Evolutionary conservation across 1,284 basidiomycete genomes (phyloP), one percentile per base, ranked within the genome.

Genomic region (Irpex lacteus): DNA sequence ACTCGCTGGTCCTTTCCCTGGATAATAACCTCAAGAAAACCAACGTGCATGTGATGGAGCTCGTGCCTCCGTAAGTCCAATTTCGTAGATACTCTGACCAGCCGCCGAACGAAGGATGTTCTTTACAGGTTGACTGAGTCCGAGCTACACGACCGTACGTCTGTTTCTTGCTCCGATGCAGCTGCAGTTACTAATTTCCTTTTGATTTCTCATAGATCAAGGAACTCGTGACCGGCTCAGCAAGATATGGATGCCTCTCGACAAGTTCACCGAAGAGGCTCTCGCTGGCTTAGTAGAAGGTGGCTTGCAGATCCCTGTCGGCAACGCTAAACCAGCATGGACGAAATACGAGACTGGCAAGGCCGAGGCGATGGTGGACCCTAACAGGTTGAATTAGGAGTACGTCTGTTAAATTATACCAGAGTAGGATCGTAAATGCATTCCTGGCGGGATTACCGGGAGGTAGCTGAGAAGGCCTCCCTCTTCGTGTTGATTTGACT

Each of bases 211-310:
- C 34, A n/a, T n/a, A 86, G 85, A 78, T 36, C 81, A 85, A 72
- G 85, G 84, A 34, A 85, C 78, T 0, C 82, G 82, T 1, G 77
- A 79, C 53, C 69, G 54, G n/a, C 68, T 86, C 11, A 81, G 81
- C 37, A 84, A 83, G 64, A 69, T 81, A 57, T 88, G 86, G 86
- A 85, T 89, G 83, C 83, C 87, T 0, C 74, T 88, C 21, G 78
- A 80, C 59, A 76, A 82, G 66, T 89, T 82, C 68, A 84, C 77
- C 3, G 73, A 76, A 59, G 65, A 71, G 9, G 78, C 80, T 0
- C 76, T 88, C 73, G 78, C 80, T 6, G 81, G 82, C 2, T 75
- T 89, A 26, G 68, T 73, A 18, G 77, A 76, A 13, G 85, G 85
- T 0, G 78, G 84, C 38, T 59, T 69, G 2, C 73, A 80, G 40